Percentiles rank a stretch among this genome's conserved stretches.
Evolutionary conservation across 345 rosid species (phyloP).

Genomic region (Camelina sativa): DNA sequence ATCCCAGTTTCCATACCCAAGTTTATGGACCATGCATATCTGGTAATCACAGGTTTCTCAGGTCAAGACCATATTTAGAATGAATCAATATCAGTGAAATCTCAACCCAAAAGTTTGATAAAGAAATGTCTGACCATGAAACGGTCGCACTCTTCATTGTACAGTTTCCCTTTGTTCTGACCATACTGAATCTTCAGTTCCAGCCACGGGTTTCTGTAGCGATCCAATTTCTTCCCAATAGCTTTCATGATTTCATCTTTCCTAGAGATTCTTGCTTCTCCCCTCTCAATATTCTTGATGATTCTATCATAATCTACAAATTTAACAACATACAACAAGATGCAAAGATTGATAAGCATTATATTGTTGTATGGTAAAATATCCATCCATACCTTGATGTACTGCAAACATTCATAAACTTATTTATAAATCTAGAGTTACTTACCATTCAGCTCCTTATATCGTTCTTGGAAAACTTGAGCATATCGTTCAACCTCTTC

Average conservation of each 20-base stretch:
- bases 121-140: constrained; percentile 64
- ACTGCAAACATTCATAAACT: background rate
- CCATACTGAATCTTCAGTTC: constrained; percentile 98
- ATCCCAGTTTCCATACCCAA: constrained; percentile 99
- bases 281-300: constrained; percentile 95
- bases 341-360: constrained; percentile 17
- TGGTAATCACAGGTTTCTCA: constrained; percentile 37
- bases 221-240: constrained; percentile 94
- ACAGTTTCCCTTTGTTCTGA: constrained; percentile 95
- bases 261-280: constrained; percentile 93
- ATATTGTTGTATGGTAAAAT: background rate
- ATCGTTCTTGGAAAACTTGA: constrained; percentile 81
- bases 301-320: constrained; percentile 86
- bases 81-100: constrained; percentile 7
- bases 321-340: constrained; percentile 9
- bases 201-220: constrained; percentile 97
- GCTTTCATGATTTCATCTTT: constrained; percentile 99
- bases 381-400: constrained; percentile 11
- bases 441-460: constrained; percentile 84
- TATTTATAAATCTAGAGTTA: constrained; percentile 5
- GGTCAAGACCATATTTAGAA: constrained; percentile 19
- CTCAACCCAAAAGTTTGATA: background rate
- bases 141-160: constrained; percentile 97
- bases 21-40: constrained; percentile 99
- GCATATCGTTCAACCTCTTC: constrained; percentile 95